Evolutionary conservation across 345 rosid genomes (phyloP).

Genomic region (Populus euphratica): DNA sequence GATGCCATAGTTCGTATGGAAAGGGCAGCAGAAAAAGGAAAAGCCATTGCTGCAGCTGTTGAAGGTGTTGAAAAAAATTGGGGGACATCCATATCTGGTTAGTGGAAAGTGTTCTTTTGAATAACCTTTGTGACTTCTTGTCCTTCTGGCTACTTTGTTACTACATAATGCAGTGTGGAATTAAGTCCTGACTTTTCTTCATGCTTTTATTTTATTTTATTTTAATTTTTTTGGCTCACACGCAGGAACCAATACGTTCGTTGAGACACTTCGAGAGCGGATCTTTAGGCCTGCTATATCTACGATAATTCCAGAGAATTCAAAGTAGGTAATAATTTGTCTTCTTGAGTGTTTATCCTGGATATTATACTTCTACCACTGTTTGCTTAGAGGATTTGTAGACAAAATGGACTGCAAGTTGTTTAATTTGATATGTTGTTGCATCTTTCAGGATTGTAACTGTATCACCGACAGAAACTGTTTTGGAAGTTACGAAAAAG

Average conservation of each 20-base stretch:
- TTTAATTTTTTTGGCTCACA: slow-evolving; percentile 9
- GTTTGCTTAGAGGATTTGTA: neutral
- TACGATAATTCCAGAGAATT: slow-evolving; percentile 74
- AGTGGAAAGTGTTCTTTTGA: slow-evolving; percentile 19
- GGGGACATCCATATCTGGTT: slow-evolving; percentile 82
- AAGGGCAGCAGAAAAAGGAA: slow-evolving; percentile 98
- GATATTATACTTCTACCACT: neutral
- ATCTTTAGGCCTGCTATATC: slow-evolving; percentile 93
- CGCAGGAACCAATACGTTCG: slow-evolving; percentile 76
- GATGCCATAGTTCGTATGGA: slow-evolving; percentile 99
- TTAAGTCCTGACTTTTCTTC: neutral
- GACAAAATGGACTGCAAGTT: neutral
- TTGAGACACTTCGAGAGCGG: slow-evolving; percentile 86
- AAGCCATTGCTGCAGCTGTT: slow-evolving; percentile 98
- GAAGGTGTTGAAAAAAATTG: slow-evolving; percentile 97
- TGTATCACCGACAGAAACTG: slow-evolving; percentile 77
- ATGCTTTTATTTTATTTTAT: neutral
- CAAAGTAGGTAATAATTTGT: slow-evolving; percentile 94
- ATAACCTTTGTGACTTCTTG: neutral
- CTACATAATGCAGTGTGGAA: neutral
- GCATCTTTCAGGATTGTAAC: slow-evolving; percentile 68
- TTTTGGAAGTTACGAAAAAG: slow-evolving; percentile 63
- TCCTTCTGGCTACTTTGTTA: neutral
- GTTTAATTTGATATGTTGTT: slow-evolving; percentile 18
- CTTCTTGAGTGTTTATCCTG: slow-evolving; percentile 16